Evolutionary conservation across 202 grass and related monocot genomes (phyloP), one percentile per base, ranked within the genome.

Genomic region (Cymbopogon flexuosus): DNA sequence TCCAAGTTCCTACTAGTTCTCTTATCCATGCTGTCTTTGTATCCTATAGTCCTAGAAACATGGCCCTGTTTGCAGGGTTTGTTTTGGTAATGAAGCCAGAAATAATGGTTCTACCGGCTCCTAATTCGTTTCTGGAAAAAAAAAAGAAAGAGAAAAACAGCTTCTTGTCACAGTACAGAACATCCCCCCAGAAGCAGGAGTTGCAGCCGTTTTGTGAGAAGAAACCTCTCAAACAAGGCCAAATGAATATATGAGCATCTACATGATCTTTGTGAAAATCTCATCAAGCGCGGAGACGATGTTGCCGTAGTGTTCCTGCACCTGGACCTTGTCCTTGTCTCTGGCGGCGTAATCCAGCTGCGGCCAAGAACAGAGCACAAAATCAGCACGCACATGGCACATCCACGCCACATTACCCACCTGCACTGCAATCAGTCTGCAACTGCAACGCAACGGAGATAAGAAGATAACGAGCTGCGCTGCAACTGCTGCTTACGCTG

Each of bases 271-370:
- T 5, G 84, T 59, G 73, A 94, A 94, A 62, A 97, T 86, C 69
- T 91, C 75, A 15, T 89, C 72, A 15, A 97, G 73, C 39, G 84
- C 76, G 29, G 78, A 12, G 47, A 87, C 68, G 27, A 97, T 97
- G 78, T 89, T 90, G 72, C 76, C 35, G 65, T 89, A 97, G 81
- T 76, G 87, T 57, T 97, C 83, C 83, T 89, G 84, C 21, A 87
- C 87, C 43, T 79, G 69, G 56, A 15, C 51, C 49, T 85, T 61
- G 79, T 97, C 89, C 80, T 87, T 76, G 78, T 97, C 89, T 71
- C 83, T 84, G 66, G 85, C 84, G n/a, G 94, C 94, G 42, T 94
- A 85, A 52, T 94, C 92, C 69, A 97, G 70, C 89, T 97, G 90
- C 18, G 60, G 22, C 18, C 63, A 89, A 11, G 8, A 75, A 4